Base-by-base conservation (phyloP, 139 green algal species). In the Tetraselmis striata region DNA sequence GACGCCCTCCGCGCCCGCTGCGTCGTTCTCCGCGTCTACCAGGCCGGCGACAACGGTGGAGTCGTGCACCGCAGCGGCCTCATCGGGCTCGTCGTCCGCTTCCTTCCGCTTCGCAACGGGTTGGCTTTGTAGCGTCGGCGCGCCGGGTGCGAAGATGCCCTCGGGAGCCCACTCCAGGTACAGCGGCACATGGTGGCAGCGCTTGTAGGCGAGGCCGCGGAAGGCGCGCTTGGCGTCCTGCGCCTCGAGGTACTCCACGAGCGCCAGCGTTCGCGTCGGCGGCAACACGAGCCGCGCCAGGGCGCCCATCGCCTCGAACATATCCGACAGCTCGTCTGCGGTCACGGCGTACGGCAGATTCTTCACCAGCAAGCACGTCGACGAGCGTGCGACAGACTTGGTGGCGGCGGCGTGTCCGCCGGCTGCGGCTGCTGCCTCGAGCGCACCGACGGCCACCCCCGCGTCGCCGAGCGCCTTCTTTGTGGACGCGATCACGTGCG, bases 101-200 rank as follows among this genome's bases (percentile, higher is more conserved):
- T 83, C 89, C 1, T 84, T 86, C 25, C 23, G 82, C 0, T 77
- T 75, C 27, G 59, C 91, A 77, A 29, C 80, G 1, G 79, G 30
- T 29, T 23, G 29, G 28, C n/a, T 45, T 22, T 81, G 29, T 29
- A 29, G 30, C 27, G 32, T 76, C n/a, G 81, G 30, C 32, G 59
- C 80, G 32, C 31, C 67, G 18, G 2, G 78, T 74, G 30, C 84
- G 85, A 98, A 97, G 28, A 98, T 91, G 77, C 90, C 93, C 22
- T 87, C 86, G 23, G 97, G 97, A 0, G 97, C 97, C 95, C 95
- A 99, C 86, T 99, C 96, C 23, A 99, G 85, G 89, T 99, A 99
- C 24, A 99, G 87, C 1, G 97, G 97, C 30, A 98, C 95, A 79
- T 96, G 88, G 76, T 96, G 92, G 83, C 95, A 98, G 67, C 95